Percentiles rank a stretch among this genome's conserved stretches.
Evolutionary conservation across 139 green algal species (phyloP).

Genomic region (Picochlorum sp.): DNA sequence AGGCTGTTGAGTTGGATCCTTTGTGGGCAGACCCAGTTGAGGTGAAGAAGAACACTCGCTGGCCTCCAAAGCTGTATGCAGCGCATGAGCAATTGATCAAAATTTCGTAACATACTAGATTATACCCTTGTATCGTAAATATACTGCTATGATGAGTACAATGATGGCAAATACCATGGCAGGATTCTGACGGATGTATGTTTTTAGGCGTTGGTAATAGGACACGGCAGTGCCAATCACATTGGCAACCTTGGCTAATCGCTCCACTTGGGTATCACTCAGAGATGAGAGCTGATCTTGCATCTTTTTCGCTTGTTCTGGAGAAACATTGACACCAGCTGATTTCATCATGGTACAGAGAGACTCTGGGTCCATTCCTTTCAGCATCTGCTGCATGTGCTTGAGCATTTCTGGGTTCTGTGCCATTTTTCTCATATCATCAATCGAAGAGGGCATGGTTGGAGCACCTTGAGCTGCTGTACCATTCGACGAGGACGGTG

Average conservation of each 20-base stretch:
- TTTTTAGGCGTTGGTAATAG: conserved; percentile 6
- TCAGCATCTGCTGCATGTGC: conserved; percentile 29
- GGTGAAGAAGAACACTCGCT: conserved; percentile 5
- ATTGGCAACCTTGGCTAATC: conserved; percentile 9
- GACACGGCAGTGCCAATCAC: not conserved
- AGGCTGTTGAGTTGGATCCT: not conserved
- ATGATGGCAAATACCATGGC: conserved; percentile 16
- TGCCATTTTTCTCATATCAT: conserved; percentile 21
- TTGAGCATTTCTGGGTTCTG: conserved; percentile 26
- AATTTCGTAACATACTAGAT: conserved; percentile 1
- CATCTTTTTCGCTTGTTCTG: conserved; percentile 14
- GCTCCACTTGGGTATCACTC: conserved; percentile 25
- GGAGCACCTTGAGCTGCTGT: conserved; percentile 1
- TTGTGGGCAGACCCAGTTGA: not conserved
- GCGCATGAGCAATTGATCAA: conserved; percentile 7
- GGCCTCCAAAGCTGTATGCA: conserved; percentile 4
- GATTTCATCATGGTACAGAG: conserved; percentile 14
- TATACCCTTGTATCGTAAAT: conserved; percentile 23
- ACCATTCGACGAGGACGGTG: not conserved
- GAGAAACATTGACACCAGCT: conserved; percentile 19
- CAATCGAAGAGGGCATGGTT: conserved; percentile 12
- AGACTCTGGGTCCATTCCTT: conserved; percentile 24
- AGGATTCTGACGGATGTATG: conserved; percentile 10
- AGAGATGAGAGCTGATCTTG: conserved; percentile 5
- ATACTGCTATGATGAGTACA: conserved; percentile 20